Evolutionary conservation across 805 yeast species (phyloP).

Genomic region (Candida odintsovae): DNA sequence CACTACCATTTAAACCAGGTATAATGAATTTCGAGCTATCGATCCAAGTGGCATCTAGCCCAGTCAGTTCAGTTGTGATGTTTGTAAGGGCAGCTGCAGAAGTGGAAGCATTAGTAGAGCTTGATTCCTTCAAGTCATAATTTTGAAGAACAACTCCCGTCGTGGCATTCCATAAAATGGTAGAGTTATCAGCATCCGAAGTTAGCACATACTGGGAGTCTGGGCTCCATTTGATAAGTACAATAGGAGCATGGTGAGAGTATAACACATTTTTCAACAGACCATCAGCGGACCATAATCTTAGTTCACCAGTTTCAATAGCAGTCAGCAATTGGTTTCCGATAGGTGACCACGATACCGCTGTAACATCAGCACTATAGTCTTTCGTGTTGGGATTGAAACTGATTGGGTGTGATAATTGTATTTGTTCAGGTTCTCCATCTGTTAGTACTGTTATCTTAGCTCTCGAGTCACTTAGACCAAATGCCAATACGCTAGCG

Average conservation of each 20-base stretch:
- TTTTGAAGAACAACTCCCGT: conserved; percentile 45
- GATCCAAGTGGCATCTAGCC: conserved; percentile 69
- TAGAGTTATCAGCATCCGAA: conserved; percentile 48
- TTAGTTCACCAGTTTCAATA: conserved; percentile 62
- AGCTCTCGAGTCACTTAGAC: conserved; percentile 43
- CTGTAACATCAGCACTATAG: conserved; percentile 24
- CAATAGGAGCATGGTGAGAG: conserved; percentile 49
- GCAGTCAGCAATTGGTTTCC: conserved; percentile 63
- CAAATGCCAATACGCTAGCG: conserved; percentile 45
- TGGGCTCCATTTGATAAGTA: conserved; percentile 55
- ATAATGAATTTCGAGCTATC: conserved; percentile 62
- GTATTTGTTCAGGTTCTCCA: conserved; percentile 13
- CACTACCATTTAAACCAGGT: conserved; percentile 52
- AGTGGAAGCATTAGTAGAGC: conserved; percentile 22
- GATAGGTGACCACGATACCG: conserved; percentile 56
- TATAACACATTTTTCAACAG: conserved; percentile 50
- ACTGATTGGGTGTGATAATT: conserved; percentile 29
- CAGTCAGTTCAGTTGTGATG: conserved; percentile 22
- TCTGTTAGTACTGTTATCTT: conserved; percentile 34
- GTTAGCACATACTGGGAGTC: conserved; percentile 51
- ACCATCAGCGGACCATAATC: conserved; percentile 77
- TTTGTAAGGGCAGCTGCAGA: conserved; percentile 9
- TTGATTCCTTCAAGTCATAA: conserved; percentile 31
- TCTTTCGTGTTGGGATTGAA: conserved; percentile 9
- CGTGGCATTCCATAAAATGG: conserved; percentile 61